Conservation (phyloP, 2,329 filamentous ascomycete species). For the Beauveria rudraprayagi region DNA sequence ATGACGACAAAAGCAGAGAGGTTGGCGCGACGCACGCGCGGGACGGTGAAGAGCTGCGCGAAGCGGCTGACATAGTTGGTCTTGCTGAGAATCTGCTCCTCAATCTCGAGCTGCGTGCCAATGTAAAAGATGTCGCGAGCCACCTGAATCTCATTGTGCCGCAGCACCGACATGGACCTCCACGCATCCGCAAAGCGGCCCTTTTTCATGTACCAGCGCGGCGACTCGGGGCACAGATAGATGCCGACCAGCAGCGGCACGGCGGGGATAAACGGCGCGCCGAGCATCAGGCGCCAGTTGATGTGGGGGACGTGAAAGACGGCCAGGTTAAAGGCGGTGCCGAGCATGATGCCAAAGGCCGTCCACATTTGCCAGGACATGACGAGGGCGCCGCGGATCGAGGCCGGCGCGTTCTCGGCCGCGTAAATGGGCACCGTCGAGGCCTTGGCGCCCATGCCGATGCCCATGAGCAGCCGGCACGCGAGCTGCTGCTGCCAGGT, state of each 20-base stretch:
- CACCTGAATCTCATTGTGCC: conserved; percentile 48
- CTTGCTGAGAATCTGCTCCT: conserved; percentile 40
- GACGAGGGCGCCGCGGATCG: conserved; percentile 65
- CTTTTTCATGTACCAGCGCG: conserved; percentile 61
- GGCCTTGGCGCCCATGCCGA: conserved; percentile 72
- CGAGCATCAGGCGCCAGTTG: conserved; percentile 59
- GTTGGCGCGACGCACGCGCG: conserved; percentile 64
- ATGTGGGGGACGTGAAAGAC: conserved; percentile 30
- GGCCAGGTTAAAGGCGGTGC: conserved; percentile 26
- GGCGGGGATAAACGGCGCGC: conserved; percentile 54
- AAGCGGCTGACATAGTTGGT: conserved; percentile 56
- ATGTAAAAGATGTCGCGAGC: conserved; percentile 58
- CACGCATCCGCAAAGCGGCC: conserved; percentile 53
- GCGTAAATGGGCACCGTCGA: conserved; percentile 68
- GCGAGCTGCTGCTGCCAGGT: conserved; percentile 65
- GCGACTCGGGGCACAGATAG: conserved; percentile 59
- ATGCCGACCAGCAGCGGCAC: conserved; percentile 50
- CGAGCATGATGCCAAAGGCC: conserved; percentile 53
- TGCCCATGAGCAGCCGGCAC: conserved; percentile 64
- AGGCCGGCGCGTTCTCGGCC: conserved; percentile 63
- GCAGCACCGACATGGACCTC: conserved; percentile 42
- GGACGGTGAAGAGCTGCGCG: conserved; percentile 58
- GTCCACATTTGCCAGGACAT: conserved; percentile 76
- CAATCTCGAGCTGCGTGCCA: conserved; percentile 55
- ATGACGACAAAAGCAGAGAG: conserved; percentile 73